Evolutionary conservation across 331 rosid genomes (phyloP), one percentile per base, ranked within the genome.

Genomic region (Pyracantha coccinea): DNA sequence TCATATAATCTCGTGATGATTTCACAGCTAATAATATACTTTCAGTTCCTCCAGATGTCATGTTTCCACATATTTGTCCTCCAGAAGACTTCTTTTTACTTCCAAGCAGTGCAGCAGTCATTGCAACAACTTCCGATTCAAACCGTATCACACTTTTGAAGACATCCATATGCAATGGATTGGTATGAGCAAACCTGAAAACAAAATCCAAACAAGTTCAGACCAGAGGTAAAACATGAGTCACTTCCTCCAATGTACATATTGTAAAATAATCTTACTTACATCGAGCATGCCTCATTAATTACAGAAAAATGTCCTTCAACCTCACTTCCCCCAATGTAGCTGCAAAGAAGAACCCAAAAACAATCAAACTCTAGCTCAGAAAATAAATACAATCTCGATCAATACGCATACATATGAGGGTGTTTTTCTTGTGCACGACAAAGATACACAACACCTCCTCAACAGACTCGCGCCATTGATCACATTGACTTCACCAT

Each of bases 21-120:
- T 94, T 94, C 79, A 94, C 88, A 21, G 98, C 97, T 75, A 94
- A 78, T 69, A 94, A 74, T 86, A 94, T 94, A 79, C 98, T 94
- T 85, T 94, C 98, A 57, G 98, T 94, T 86, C 97, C 98, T 59
- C 98, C 98, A 3, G 98, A 94, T 41, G 98, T 94, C 98, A 94
- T 94, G 83, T 94, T 94, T 75, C 98, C 98, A 70, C 98, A 94
- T 70, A 91, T 82, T 85, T 94, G 83, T 69, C 95, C 95, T 78
- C 95, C 96, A 20, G 93, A 90, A 73, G 83, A 80, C 77, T 87
- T 89, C 61, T 85, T 91, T 79, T 88, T 85, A 78, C 96, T 85
- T 69, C 97, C 98, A 28, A 94, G 93, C 71, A 94, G 79, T 57
- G 97, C 86, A 45, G 95, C 97, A 61, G 97, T 94, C 98, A 90